Conservation (phyloP, 106 monocot genomes). For the Agapanthus africanus region DNA sequence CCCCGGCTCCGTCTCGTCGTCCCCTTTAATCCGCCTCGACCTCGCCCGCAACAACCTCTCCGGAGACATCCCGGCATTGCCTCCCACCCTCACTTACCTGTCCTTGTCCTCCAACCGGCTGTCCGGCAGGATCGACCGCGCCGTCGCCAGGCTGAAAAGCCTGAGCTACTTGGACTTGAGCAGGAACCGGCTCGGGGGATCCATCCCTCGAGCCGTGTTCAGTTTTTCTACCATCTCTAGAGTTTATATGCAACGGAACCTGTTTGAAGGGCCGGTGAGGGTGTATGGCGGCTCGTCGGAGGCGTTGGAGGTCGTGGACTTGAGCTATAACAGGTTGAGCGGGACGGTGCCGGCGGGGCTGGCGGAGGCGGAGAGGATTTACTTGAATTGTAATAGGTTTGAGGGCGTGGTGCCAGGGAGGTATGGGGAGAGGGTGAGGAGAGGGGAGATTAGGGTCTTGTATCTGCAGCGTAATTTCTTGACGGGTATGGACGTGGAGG, state of each 20-base stretch:
- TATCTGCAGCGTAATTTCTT: slow-evolving; percentile 81
- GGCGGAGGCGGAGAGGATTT: slow-evolving; percentile 42
- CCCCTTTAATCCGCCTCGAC: slow-evolving; percentile 38
- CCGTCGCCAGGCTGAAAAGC: slow-evolving; percentile 3
- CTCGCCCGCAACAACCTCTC: slow-evolving; percentile 47
- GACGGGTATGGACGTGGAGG: slow-evolving; percentile 32
- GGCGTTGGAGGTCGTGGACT: slow-evolving; percentile 35
- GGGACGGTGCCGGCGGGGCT: slow-evolving; percentile 44
- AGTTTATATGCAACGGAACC: slow-evolving; percentile 42
- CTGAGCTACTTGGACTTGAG: slow-evolving; percentile 48
- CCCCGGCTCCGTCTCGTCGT: slow-evolving; percentile 9
- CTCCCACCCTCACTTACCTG: slow-evolving; percentile 33
- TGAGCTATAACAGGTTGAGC: slow-evolving; percentile 64
- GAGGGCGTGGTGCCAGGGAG: slow-evolving; percentile 42
- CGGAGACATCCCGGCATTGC: slow-evolving; percentile 28
- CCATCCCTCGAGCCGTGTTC: slow-evolving; percentile 37
- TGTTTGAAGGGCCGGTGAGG: slow-evolving; percentile 23
- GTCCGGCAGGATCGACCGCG: slow-evolving; percentile 27
- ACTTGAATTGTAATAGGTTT: slow-evolving; percentile 70
- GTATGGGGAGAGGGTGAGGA: slow-evolving; percentile 29
- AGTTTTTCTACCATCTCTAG: slow-evolving; percentile 17
- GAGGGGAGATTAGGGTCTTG: slow-evolving; percentile 36
- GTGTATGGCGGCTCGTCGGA: slow-evolving; percentile 7
- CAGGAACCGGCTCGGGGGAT: slow-evolving; percentile 33
- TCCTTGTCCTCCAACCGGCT: slow-evolving; percentile 39